Conservation (phyloP, 2,329 filamentous ascomycete genomes). For the Botrytis aclada region DNA sequence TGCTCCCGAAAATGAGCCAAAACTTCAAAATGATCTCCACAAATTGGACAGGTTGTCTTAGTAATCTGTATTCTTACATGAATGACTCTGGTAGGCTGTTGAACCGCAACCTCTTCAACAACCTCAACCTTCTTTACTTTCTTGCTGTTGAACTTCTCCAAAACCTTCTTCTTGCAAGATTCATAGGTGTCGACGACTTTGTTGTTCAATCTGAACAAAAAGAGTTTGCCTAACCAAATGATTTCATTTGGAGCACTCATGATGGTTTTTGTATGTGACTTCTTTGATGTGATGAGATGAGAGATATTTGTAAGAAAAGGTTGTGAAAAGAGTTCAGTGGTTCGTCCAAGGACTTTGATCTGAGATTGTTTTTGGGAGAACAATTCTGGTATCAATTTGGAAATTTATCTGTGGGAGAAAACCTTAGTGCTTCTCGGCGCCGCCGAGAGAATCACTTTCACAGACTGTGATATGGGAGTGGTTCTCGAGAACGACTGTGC, state of each 20-base stretch:
- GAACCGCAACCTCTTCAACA: neutral
- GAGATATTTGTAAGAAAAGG: neutral
- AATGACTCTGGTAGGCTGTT: neutral
- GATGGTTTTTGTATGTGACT: neutral
- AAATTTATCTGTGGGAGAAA: neutral
- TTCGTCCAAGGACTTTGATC: neutral
- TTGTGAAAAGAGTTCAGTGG: neutral
- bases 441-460: neutral
- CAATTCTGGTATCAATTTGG: neutral
- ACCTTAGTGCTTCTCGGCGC: neutral
- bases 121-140: neutral
- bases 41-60: neutral
- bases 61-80: neutral
- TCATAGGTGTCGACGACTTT: neutral
- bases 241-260: neutral
- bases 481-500: neutral
- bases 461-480: neutral
- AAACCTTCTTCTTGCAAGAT: neutral
- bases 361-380: neutral
- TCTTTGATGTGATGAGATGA: neutral
- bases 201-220: neutral
- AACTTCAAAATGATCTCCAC: neutral
- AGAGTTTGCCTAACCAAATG: neutral
- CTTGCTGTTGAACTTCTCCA: neutral
- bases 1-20: neutral